Base-by-base conservation (phyloP, 148 eudicot species). In the Amaranthus cruentus region DNA sequence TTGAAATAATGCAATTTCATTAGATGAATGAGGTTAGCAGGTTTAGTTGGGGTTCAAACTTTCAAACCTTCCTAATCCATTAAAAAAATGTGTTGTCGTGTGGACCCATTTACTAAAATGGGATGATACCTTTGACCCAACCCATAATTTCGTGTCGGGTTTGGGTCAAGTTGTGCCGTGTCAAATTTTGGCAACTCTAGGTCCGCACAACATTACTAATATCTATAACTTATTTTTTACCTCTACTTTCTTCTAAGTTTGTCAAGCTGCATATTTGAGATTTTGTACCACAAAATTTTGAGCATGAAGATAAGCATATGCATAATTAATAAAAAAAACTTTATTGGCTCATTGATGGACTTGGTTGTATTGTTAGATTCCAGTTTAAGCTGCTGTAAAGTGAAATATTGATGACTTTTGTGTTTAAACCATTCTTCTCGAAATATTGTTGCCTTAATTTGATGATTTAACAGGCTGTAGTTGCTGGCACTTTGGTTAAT, bases 401-500 rank as follows among this genome's bases (percentile, higher is more conserved):
- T 28, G 38, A 14, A 66, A 15, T 7, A 3, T 6, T 58, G 62
- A 4, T 5, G 42, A 15, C 9, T 49, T 48, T 49, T 2, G 54
- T 66, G 13, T 15, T 8, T 9, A 3, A 47, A 66, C 18, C 18
- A 66, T 66, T 13, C 49, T 66, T 48, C 28, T 48, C 18, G 2
- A 49, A 47, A 13, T 15, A n/a, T 2, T 7, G 5, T 49, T 15
- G 65, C 10, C 46, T 73, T 62, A 61, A 38, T 5, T 73, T 82
- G 57, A 68, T 69, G 47, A 72, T 75, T 75, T 68, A 70, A 84
- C 89, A 95, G 98, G 92, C 90, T 43, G 86, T 95, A 58, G 89
- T 93, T 72, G 93, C 98, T 85, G 98, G 98, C 80, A 95, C 89
- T 81, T 78, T 95, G 75, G 83, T 95, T 54, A 95, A 95, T 86